Conservation (phyloP, 2,329 filamentous ascomycete species). For the Ophiostoma triangulosporum region DNA sequence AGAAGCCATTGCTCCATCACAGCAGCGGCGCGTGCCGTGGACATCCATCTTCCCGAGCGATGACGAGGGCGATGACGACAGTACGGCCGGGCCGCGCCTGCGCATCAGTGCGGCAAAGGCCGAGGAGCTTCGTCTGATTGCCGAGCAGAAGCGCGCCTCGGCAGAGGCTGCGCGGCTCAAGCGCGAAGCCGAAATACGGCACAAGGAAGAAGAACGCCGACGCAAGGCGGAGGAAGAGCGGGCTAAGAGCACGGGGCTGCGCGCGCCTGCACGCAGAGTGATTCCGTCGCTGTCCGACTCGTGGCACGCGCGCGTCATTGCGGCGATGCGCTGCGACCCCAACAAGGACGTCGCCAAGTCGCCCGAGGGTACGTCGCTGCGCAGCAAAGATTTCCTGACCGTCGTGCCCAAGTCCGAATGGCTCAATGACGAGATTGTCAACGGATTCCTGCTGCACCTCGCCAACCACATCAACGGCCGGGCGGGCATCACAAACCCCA, state of each 20-base stretch:
- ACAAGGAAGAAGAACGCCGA: constrained; percentile 15
- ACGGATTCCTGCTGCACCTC: constrained; percentile 49
- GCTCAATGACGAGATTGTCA: constrained; percentile 69
- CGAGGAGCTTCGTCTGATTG: constrained; percentile 15
- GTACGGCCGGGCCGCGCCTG: constrained; percentile 6
- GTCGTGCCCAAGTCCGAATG: constrained; percentile 44
- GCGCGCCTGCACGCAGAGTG: constrained; percentile 16
- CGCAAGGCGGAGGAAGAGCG: constrained; percentile 15
- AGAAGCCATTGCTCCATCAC: not conserved
- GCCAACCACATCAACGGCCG: constrained; percentile 44
- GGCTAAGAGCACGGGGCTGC: constrained; percentile 15
- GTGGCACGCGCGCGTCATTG: constrained; percentile 25
- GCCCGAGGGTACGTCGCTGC: constrained; percentile 36
- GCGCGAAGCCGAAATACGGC: constrained; percentile 13
- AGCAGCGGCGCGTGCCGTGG: constrained; percentile 5
- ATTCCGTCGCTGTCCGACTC: constrained; percentile 21
- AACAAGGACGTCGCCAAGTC: constrained; percentile 29
- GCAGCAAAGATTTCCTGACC: constrained; percentile 47
- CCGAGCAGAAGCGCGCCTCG: constrained; percentile 11
- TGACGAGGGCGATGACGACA: not conserved
- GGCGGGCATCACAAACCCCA: constrained; percentile 36
- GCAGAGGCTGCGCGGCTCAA: constrained; percentile 14
- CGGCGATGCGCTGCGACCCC: constrained; percentile 23
- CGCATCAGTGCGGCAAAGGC: constrained; percentile 17
- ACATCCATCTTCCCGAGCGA: constrained; percentile 5